Percentiles rank a stretch among this genome's conserved stretches.
phyloP scores from a whole-genome alignment of 306 rosid genomes.

The Sicyos baderoa region DNA sequence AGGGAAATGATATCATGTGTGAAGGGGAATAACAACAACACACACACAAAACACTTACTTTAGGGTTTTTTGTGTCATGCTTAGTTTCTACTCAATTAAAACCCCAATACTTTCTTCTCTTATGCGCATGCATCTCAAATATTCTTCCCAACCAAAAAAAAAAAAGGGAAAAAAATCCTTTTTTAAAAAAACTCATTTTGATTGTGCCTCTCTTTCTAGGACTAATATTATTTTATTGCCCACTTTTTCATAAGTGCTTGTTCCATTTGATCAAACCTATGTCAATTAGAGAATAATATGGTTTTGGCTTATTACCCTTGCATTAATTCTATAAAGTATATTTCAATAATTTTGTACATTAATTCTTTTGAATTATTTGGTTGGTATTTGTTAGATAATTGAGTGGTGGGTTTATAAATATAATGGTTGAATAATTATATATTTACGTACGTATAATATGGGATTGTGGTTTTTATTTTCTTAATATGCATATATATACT shows the following conservation, averaged over 20 bases:
- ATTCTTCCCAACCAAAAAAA: conserved; percentile 50
- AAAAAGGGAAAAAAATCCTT: neutral
- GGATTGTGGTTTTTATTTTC: neutral
- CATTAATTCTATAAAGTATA: neutral
- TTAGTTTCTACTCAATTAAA: conserved; percentile 79
- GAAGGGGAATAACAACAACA: conserved; percentile 44
- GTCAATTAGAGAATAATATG: conserved; percentile 41
- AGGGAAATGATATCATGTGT: conserved; percentile 72
- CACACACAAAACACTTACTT: conserved; percentile 46
- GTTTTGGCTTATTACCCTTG: conserved; percentile 61
- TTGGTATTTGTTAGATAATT: neutral
- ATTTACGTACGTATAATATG: neutral
- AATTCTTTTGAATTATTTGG: conserved; percentile 1
- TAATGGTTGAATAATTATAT: neutral
- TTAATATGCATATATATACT: neutral
- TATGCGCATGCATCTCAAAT: conserved; percentile 88
- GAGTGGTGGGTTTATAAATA: neutral
- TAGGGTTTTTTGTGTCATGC: conserved; percentile 86
- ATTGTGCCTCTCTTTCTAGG: conserved; percentile 43
- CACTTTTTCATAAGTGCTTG: conserved; percentile 48
- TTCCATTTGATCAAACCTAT: conserved; percentile 35
- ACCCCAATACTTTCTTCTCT: conserved; percentile 31
- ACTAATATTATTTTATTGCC: conserved; percentile 37
- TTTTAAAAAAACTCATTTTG: conserved; percentile 29
- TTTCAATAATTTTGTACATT: neutral